Evolutionary conservation across 2,329 filamentous ascomycete genomes (phyloP), one percentile per base, ranked within the genome.

Genomic region (Periglandula ipomoeae): DNA sequence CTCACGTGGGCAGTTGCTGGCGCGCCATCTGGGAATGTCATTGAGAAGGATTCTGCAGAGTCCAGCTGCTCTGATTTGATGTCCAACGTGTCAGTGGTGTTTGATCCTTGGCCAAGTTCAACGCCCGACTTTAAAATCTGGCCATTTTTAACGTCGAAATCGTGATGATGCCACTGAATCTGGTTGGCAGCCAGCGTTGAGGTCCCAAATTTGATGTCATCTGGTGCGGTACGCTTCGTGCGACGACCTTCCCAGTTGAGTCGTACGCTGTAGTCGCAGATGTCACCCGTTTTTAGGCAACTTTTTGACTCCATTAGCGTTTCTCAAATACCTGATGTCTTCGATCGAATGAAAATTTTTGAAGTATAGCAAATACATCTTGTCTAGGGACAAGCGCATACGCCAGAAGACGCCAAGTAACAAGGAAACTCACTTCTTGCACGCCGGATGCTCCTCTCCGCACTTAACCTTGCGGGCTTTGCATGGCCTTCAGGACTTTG

Each of bases 261-360:
- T 27, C 85, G 78, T 57, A 91, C 86, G 58, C 81, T 87, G 63
- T 90, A 91, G 65, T 93, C 87, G 69, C 87, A 93, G 42, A 70
- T 69, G 61, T 89, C 85, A 52, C 82, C 81, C 54, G 83, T 81
- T 52, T 81, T 81, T 57, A 81, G 74, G 65, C 87, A 91, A 60
- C 72, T 74, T 50, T 50, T 30, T 32, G 27, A n/a, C n/a, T 27
- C 40, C 37, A 23, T 46, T 13, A 46, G 44, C 44, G 37, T 24
- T 20, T 30, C 17, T 5, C 11, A 5, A 11, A 27, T 27, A 27
- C 26, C 5, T 27, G n/a, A n/a, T n/a, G n/a, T n/a, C n/a, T n/a
- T n/a, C n/a, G n/a, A n/a, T n/a, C n/a, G n/a, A n/a, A n/a, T n/a
- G n/a, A 42, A 17, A 9, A 30, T n/a, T 20, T 30, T 11, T 43